Evolutionary conservation across 208 protist species (phyloP).

Genomic region (Acanthamoeba royreba): DNA sequence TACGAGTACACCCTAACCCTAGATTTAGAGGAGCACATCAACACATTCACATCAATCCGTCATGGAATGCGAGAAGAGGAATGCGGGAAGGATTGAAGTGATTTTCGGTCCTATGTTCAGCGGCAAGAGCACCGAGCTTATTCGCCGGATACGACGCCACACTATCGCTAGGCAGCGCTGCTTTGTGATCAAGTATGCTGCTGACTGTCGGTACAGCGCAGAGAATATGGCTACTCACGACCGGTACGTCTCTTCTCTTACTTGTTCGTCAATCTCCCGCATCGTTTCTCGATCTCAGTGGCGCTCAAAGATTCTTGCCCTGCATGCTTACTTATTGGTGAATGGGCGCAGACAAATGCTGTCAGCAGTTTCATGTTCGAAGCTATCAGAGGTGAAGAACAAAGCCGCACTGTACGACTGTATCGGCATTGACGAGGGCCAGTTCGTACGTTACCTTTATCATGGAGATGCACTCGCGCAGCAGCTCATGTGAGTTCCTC

Average conservation of each 20-base stretch:
- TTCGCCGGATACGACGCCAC: constrained; percentile 85
- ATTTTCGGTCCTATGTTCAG: constrained; percentile 45
- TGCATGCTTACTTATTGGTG: neutral
- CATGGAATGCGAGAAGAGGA: neutral
- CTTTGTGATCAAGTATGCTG: constrained; percentile 89
- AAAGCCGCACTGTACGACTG: constrained; percentile 81
- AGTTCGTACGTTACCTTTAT: constrained; percentile 60
- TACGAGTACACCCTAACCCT: neutral
- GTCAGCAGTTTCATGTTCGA: constrained; percentile 60
- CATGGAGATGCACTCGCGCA: neutral
- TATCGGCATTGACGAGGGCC: constrained; percentile 87
- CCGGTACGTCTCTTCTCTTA: constrained; percentile 1
- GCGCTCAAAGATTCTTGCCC: neutral
- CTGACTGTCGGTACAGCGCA: constrained; percentile 86
- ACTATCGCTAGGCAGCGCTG: constrained; percentile 80
- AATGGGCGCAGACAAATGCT: constrained; percentile 67
- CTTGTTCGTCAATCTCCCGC: neutral
- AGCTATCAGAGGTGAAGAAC: constrained; percentile 77
- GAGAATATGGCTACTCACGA: constrained; percentile 87
- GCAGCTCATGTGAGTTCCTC: neutral
- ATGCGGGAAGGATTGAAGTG: constrained; percentile 6
- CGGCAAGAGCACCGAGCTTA: constrained; percentile 88
- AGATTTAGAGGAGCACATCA: too few relatives aligned
- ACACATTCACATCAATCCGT: neutral
- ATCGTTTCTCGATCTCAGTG: neutral